Evolutionary conservation across 176 grass and related monocot species (phyloP).

Genomic region (Puya raimondii): DNA sequence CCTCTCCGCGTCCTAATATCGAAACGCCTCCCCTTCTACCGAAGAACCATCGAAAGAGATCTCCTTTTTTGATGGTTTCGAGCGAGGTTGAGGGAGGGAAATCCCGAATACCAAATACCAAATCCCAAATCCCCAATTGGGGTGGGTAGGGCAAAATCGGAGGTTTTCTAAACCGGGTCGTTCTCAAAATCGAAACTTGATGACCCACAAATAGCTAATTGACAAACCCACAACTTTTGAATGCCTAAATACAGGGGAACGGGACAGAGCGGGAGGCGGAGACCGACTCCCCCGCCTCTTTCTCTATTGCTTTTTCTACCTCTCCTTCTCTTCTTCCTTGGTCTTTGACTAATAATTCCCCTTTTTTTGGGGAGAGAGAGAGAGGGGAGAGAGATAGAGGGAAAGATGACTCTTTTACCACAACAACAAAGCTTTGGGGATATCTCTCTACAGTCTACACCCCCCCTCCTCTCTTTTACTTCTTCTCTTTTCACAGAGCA

Average conservation of each 20-base stretch:
- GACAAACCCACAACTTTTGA: too few species aligned
- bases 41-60: conserved; percentile 10
- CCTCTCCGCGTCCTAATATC: conserved; percentile 1
- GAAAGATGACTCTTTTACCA: not conserved
- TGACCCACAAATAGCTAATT: too few species aligned
- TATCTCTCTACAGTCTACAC: conserved; percentile 22
- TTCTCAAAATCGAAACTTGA: not conserved
- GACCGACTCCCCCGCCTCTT: not conserved
- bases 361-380: too few species aligned
- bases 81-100: too few species aligned
- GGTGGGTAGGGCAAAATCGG: conserved; percentile 8
- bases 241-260: too few species aligned
- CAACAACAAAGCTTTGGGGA: conserved; percentile 11
- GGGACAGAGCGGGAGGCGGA: too few species aligned
- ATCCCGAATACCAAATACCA: too few species aligned
- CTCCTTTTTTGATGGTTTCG: too few species aligned
- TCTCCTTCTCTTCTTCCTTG: not conserved
- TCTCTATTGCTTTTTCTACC: not conserved
- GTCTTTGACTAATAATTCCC: too few species aligned
- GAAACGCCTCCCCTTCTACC: conserved; percentile 1
- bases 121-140: too few species aligned
- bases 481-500: conserved; percentile 38
- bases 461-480: conserved; percentile 30
- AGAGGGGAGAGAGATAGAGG: too few species aligned
- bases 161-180: not conserved